Base-by-base conservation (phyloP, 495 filamentous ascomycete genomes). In the Podospora comata region DNA sequence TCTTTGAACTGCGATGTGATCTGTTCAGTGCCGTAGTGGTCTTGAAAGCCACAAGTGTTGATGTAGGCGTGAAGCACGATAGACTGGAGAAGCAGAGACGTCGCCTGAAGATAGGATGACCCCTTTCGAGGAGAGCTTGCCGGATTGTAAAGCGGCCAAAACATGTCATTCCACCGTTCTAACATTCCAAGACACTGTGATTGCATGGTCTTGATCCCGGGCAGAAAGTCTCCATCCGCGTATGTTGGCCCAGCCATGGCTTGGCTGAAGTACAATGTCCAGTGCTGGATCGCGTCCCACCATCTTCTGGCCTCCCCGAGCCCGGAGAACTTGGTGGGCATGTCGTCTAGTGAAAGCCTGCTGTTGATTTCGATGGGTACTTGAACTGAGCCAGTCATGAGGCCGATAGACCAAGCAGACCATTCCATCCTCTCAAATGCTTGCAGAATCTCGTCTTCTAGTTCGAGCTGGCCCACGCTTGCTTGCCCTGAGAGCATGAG, bases 401-500 rank as follows among this genome's bases (percentile, higher is more conserved):
- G 20, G 2, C 68, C 59, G 3, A 63, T 55, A 13, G 72, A 68
- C 74, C 72, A 74, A 18, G 68, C 64, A 57, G 70, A 67, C 39
- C 66, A 73, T 53, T 71, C 67, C 5, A 76, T 57, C 3, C 74
- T 68, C 44, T 72, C 70, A 59, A 76, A 74, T 20, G 69, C 65
- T 39, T 68, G 65, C n/a, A 74, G 62, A 23, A 74, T 70, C 53
- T 74, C 72, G 48, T 71, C 69, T 27, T 75, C 73, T 4, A 75
- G 58, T 15, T 68, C 23, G 39, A 71, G 63, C 68, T 54, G 55
- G 60, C 11, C 2, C 19, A 59, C 27, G 30, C 30, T 34, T 28
- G 72, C 39, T 23, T 77, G 71, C 5, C 71, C 67, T 15, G 74
- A 32, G 23, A 77, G 72, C 60, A 63, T 70, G 3, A 72, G 66